Evolutionary conservation across 2,329 filamentous ascomycete species (phyloP).

Genomic region (Aspergillus oerlinghausenensis): DNA sequence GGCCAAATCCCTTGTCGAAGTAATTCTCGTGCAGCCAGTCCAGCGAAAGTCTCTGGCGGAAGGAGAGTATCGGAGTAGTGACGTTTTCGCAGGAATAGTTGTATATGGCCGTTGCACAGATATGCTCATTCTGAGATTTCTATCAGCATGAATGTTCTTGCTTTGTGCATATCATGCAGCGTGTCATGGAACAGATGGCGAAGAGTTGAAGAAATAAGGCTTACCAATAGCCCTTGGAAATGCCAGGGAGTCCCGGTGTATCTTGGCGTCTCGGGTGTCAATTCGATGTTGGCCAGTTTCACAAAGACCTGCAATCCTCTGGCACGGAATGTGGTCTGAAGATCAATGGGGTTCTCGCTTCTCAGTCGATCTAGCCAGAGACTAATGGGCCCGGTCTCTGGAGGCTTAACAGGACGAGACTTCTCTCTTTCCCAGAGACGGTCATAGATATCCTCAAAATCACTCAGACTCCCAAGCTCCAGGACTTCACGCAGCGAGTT

Average conservation of each 20-base stretch:
- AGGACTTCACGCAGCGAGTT: conserved; percentile 1
- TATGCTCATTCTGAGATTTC: conserved; percentile 53
- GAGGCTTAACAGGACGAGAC: conserved; percentile 3
- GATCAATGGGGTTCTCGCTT: conserved; percentile 6
- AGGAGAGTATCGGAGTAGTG: conserved; percentile 48
- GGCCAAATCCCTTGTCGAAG: background rate
- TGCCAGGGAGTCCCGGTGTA: conserved; percentile 45
- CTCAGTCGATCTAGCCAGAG: background rate
- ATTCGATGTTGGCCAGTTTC: conserved; percentile 58
- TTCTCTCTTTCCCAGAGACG: background rate
- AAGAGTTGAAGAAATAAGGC: background rate
- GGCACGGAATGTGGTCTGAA: conserved; percentile 26
- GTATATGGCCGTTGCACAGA: conserved; percentile 60
- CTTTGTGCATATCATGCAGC: background rate
- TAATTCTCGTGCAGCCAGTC: background rate
- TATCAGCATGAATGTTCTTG: background rate
- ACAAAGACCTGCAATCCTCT: conserved; percentile 48
- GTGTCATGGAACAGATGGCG: background rate
- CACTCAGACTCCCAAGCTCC: background rate
- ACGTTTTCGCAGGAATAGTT: conserved; percentile 63
- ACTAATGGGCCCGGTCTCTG: conserved; percentile 10
- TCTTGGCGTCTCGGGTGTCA: conserved; percentile 54
- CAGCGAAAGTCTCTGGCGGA: conserved; percentile 38
- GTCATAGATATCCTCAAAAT: background rate
- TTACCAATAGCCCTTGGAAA: conserved; percentile 43